Conservation (phyloP, 768 basidiomycete species). For the Lanmaoa pseudosensibilis region DNA sequence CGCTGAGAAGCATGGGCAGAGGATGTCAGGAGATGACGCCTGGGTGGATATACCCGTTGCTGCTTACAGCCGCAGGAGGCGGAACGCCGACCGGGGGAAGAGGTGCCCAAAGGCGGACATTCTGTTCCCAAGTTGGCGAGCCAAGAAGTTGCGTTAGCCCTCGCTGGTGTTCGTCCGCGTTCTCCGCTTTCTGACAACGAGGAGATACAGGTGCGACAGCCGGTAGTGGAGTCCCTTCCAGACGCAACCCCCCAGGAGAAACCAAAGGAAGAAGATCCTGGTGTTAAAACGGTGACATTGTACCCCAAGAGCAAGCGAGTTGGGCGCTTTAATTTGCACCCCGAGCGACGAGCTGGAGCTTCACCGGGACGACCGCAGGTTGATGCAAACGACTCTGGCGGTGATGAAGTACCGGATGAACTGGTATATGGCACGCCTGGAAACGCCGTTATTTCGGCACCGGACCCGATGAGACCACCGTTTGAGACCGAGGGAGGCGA, state of each 20-base stretch:
- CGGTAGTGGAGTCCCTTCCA: constrained; percentile 11
- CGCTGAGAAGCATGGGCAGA: too few species aligned
- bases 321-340: constrained; percentile 80
- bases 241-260: constrained; percentile 27
- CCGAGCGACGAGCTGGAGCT: constrained; percentile 56
- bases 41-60: too few species aligned
- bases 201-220: constrained; percentile 27
- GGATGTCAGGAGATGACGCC: too few species aligned
- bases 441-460: constrained; percentile 10
- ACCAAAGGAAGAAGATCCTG: constrained; percentile 47
- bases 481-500: constrained; percentile 35
- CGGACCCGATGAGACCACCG: constrained; percentile 31
- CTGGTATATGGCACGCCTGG: constrained; percentile 35
- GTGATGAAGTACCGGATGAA: constrained; percentile 36
- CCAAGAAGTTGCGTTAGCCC: too few species aligned
- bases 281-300: constrained; percentile 43
- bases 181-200: too few species aligned
- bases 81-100: too few species aligned
- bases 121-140: too few species aligned
- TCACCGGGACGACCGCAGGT: constrained; percentile 22
- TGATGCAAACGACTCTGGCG: constrained; percentile 36
- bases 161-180: too few species aligned
- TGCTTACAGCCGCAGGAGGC: too few species aligned
- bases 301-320: constrained; percentile 41
- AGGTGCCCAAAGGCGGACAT: too few species aligned